phyloP scores from a whole-genome alignment of 2,329 filamentous ascomycete genomes.

The Ophiosphaerella herpotricha region DNA sequence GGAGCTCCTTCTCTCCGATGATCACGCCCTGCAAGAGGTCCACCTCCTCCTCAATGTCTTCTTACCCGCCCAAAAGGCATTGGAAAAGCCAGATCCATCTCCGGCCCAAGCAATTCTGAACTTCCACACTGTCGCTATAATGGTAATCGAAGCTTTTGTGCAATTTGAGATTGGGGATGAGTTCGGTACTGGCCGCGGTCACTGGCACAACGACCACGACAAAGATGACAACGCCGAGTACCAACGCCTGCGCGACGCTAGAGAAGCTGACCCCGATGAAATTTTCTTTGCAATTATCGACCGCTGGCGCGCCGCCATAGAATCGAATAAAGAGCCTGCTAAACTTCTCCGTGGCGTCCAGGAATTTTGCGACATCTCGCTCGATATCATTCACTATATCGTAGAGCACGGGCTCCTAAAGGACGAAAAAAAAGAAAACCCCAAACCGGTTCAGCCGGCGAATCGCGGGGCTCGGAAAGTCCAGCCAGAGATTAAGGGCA shows the following conservation, averaged over 20 bases:
- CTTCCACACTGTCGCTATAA: conserved; percentile 40
- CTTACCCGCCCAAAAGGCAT: conserved; percentile 28
- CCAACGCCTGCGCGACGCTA: conserved; percentile 6
- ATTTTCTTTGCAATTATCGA: conserved; percentile 41
- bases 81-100: conserved; percentile 19
- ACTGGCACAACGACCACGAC: conserved; percentile 11
- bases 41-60: conserved; percentile 35
- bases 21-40: conserved; percentile 30
- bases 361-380: conserved; percentile 40
- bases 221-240: conserved; percentile 6
- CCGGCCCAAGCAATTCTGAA: conserved; percentile 34
- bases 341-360: conserved; percentile 32
- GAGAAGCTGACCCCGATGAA: conserved; percentile 28
- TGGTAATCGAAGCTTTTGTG: conserved; percentile 35
- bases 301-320: conserved; percentile 35
- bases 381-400: conserved; percentile 37
- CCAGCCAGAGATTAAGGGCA: conserved; percentile 1
- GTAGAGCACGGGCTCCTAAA: conserved; percentile 31
- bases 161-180: conserved; percentile 34
- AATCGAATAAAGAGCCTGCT: conserved; percentile 17
- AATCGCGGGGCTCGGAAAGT: conserved; percentile 14
- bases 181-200: conserved; percentile 12
- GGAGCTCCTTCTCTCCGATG: conserved; percentile 30
- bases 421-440: conserved; percentile 9
- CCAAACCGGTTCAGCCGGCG: conserved; percentile 21